Evolutionary conservation across 2,329 filamentous ascomycete genomes (phyloP), one percentile per base, ranked within the genome.

Genomic region (Sporothrix humicola): DNA sequence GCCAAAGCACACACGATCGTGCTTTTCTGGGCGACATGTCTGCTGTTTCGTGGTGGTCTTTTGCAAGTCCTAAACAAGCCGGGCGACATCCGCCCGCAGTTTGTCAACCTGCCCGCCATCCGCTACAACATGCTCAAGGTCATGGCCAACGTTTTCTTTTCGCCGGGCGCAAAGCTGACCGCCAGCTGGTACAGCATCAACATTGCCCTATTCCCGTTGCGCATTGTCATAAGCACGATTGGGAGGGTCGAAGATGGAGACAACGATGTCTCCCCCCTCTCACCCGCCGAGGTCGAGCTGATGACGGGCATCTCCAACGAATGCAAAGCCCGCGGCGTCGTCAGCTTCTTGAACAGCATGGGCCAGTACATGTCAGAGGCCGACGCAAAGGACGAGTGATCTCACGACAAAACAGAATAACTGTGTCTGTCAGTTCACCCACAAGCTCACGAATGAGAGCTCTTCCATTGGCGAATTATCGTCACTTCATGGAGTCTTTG

Each of bases 171-270:
- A 6, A 37, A 31, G n/a, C 7, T 17, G 20, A 31, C 23, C 0
- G 65, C 20, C 20, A 17, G 72, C 44, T 73, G 72, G 72, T 73
- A 48, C 15, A 46, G 65, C 2, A 56, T 70, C 46, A 73, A 73
- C 26, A 44, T 73, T n/a, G 72, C 54, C 12, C n/a, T 73, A 17
- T 73, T 73, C 26, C 72, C 72, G n/a, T 56, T 73, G 31, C 54
- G 72, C 1, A 56, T 56, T 9, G 42, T 61, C 17, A 17, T 73
- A 9, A 52, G 48, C n/a, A 69, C 72, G 1, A 12, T 59, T 26
- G 37, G n/a, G 13, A 44, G 31, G 0, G 15, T 58, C 17, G 31
- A 48, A 8, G 37, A 17, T 10, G 9, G 52, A 44, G 70, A 20
- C 44, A 8, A 42, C 15, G 31, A 13, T 13, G 31, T n/a, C 58